A percentile compares a stretch with the other conserved stretches of the same genome.
These are phyloP conservation scores for Colletotrichum sp. DNA, from an alignment of 2,329 filamentous ascomycete species.

Conservation along the genomic window DNA sequence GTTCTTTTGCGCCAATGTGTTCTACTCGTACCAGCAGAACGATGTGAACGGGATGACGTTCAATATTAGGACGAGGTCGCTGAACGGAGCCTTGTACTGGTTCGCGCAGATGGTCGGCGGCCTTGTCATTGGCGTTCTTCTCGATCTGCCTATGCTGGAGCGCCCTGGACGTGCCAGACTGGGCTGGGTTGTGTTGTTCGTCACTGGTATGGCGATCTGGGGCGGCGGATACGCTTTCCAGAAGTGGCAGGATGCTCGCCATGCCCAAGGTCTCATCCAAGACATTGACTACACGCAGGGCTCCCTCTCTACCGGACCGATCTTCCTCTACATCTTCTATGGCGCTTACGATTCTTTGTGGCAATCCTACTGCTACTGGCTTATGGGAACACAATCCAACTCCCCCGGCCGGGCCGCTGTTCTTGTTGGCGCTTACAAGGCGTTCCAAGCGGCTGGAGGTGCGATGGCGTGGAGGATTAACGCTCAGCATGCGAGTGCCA, in stretches of 20 bases:
- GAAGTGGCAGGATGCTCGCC: constrained; percentile 53
- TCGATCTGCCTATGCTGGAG: constrained; percentile 47
- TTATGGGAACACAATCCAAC: constrained; percentile 51
- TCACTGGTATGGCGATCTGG: constrained; percentile 59
- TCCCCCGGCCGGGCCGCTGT: constrained; percentile 44
- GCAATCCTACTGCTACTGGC: constrained; percentile 69
- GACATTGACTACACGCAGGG: constrained; percentile 53
- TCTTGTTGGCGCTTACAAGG: constrained; percentile 52
- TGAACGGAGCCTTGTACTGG: constrained; percentile 61
- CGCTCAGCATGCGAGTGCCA: constrained; percentile 36
- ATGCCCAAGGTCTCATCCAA: constrained; percentile 43
- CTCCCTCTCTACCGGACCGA: constrained; percentile 61
- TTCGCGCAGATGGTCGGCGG: constrained; percentile 61
- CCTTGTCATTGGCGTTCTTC: constrained; percentile 48
- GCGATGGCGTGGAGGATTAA: constrained; percentile 53
- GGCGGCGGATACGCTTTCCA: constrained; percentile 71
- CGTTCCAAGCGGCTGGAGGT: constrained; percentile 45
- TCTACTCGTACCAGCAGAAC: constrained; percentile 64
- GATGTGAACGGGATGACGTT: constrained; percentile 60
- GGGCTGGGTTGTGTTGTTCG: constrained; percentile 51
- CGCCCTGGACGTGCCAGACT: constrained; percentile 50
- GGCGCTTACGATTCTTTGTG: constrained; percentile 72
- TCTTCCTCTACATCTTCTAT: constrained; percentile 75
- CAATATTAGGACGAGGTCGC: constrained; percentile 59
- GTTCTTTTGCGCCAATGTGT: constrained; percentile 61